Percentiles rank a stretch among this genome's conserved stretches.
phyloP scores from a whole-genome alignment of 257 asterid genomes.

The Solanum sitiens region DNA sequence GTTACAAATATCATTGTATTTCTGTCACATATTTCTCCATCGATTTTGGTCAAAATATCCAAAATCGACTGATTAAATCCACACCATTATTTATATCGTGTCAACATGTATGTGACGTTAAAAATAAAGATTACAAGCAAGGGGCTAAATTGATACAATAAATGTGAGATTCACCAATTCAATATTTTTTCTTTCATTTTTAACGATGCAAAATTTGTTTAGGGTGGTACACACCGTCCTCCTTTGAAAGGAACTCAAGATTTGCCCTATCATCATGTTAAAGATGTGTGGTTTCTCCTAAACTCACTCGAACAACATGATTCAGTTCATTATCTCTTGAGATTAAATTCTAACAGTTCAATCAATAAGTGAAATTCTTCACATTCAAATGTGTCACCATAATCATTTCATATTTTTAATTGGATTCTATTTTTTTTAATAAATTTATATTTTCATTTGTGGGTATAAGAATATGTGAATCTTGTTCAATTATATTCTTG shows the following conservation, averaged over 20 bases:
- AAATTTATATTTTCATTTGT: neutral
- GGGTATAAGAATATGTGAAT: neutral
- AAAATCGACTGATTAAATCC: neutral
- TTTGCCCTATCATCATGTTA: neutral
- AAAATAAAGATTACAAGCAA: no score
- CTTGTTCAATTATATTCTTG: neutral
- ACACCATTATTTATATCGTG: no score
- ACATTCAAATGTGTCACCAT: neutral
- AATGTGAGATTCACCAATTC: no score
- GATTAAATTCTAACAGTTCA: no score
- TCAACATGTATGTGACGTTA: no score
- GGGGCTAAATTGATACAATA: neutral
- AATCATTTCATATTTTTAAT: neutral
- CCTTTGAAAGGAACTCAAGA: neutral
- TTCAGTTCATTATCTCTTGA: no score
- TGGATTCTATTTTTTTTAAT: neutral
- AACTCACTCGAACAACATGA: neutral
- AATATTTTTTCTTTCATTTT: no score
- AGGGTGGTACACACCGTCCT: neutral
- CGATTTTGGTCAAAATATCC: no score
- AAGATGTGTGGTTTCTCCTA: neutral
- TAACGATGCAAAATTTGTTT: no score
- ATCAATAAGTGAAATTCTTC: neutral
- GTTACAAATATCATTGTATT: no score
- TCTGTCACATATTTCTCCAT: no score